phyloP scores from a whole-genome alignment of 179 eudicot genomes.

The Camellia oleifera region DNA sequence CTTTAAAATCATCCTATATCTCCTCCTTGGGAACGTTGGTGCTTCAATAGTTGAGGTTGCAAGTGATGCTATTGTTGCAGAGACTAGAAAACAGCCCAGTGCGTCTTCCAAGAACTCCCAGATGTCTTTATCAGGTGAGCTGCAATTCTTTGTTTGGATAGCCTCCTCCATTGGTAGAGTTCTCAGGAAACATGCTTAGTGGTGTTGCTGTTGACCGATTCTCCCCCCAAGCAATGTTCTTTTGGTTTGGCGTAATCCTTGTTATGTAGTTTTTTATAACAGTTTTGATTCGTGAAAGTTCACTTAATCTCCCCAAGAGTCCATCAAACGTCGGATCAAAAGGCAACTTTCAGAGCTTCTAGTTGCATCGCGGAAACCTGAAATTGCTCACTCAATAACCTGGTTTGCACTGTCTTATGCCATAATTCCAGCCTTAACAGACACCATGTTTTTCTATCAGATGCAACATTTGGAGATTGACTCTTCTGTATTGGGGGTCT shows the following conservation, averaged over 20 bases:
- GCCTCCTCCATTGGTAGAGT: constrained; percentile 79
- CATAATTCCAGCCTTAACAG: constrained; percentile 66
- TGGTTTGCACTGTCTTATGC: constrained; percentile 90
- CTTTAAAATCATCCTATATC: constrained; percentile 59
- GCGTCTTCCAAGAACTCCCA: constrained; percentile 29
- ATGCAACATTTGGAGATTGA: constrained; percentile 61
- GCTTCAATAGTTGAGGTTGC: constrained; percentile 93
- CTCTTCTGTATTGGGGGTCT: constrained; percentile 72
- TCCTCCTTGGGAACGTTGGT: constrained; percentile 84
- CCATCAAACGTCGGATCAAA: constrained; percentile 39
- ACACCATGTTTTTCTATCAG: constrained; percentile 94
- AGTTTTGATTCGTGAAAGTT: constrained; percentile 48
- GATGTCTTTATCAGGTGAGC: constrained; percentile 49
- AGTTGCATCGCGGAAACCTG: constrained; percentile 56
- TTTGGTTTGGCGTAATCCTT: constrained; percentile 52
- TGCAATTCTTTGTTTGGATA: constrained; percentile 96
- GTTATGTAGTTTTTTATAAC: constrained; percentile 52
- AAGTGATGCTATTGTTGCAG: constrained; percentile 93
- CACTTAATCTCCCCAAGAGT: constrained; percentile 62
- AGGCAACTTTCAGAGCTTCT: constrained; percentile 60
- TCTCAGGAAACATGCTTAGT: constrained; percentile 71
- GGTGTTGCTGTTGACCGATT: constrained; percentile 57
- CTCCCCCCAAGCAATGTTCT: constrained; percentile 56
- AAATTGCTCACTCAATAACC: constrained; percentile 55
- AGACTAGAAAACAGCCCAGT: constrained; percentile 51